A percentile compares a stretch with the other conserved stretches of the same genome.
Conservation (phyloP, 768 basidiomycete genomes). For the Pholiota molesta region DNA sequence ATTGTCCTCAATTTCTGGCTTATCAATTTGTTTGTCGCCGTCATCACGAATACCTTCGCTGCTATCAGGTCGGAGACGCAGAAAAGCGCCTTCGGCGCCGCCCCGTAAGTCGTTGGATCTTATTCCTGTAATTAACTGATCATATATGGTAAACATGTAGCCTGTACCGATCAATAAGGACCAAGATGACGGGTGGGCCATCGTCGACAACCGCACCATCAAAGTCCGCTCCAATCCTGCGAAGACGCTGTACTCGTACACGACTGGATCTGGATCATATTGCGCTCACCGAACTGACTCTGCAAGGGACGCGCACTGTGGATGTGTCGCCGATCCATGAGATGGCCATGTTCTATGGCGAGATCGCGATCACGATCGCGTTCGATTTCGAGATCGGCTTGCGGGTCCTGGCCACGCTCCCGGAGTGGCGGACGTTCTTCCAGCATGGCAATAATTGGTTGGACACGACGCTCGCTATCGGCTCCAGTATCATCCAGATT, state of each 20-base stretch:
- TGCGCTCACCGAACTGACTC: slow-evolving; percentile 68
- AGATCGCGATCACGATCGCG: slow-evolving; percentile 76
- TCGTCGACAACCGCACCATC: slow-evolving; percentile 45
- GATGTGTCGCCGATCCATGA: slow-evolving; percentile 49
- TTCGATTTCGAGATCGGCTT: slow-evolving; percentile 90
- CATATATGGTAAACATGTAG: slow-evolving; percentile 21
- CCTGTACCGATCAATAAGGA: slow-evolving; percentile 49
- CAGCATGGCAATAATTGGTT: slow-evolving; percentile 66
- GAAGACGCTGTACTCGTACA: slow-evolving; percentile 58
- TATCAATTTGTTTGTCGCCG: slow-evolving; percentile 91
- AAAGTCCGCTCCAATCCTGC: slow-evolving; percentile 45
- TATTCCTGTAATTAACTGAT: background rate
- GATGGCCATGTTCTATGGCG: slow-evolving; percentile 59
- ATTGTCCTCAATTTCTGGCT: slow-evolving; percentile 94
- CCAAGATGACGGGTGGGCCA: slow-evolving; percentile 65
- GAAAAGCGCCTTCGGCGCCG: slow-evolving; percentile 91
- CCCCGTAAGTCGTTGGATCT: slow-evolving; percentile 50
- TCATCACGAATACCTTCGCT: slow-evolving; percentile 93
- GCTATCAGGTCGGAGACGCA: slow-evolving; percentile 86
- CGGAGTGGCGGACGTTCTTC: slow-evolving; percentile 85
- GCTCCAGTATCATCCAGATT: slow-evolving; percentile 80
- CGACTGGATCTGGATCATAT: slow-evolving; percentile 76
- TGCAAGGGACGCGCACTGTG: slow-evolving; percentile 72
- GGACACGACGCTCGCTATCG: slow-evolving; percentile 76
- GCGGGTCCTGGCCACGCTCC: slow-evolving; percentile 69